Conservation (phyloP, 495 filamentous ascomycete species). For the Aspergillus saccharolyticus region DNA sequence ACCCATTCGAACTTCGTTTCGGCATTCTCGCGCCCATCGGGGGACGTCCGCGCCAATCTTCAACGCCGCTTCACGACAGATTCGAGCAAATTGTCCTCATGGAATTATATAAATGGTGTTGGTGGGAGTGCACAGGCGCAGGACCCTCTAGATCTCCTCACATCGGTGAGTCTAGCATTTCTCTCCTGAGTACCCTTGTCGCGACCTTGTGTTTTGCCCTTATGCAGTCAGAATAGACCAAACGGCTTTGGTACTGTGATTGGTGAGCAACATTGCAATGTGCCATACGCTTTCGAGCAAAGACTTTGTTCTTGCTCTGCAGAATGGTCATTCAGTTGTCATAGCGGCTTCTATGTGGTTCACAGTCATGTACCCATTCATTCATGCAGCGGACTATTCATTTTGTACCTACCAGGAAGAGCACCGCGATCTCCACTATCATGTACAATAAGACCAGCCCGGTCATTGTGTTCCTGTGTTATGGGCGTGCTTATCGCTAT, state of each 20-base stretch:
- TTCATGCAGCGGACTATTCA: neutral
- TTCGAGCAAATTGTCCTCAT: conserved; percentile 75
- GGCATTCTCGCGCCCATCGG: conserved; percentile 47
- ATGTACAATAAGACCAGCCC: neutral
- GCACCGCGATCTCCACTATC: neutral
- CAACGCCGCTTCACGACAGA: conserved; percentile 94
- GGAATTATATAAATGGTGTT: conserved; percentile 63
- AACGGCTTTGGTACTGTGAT: neutral
- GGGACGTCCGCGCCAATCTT: conserved; percentile 65
- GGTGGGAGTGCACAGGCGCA: conserved; percentile 39
- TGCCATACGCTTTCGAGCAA: neutral
- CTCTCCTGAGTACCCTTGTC: neutral
- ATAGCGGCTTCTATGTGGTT: neutral
- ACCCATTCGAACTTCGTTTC: conserved; percentile 55
- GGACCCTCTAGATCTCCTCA: conserved; percentile 54
- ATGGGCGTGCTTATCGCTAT: too few relatives aligned
- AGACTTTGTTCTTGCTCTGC: neutral
- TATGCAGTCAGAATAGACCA: neutral
- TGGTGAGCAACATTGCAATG: neutral
- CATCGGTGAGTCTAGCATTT: conserved; percentile 42
- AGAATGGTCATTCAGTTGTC: neutral
- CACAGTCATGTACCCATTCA: neutral
- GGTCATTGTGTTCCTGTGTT: neutral
- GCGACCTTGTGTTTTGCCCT: neutral
- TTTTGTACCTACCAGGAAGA: neutral